phyloP scores from a whole-genome alignment of 345 rosid species.

The Physaria fendleri region DNA sequence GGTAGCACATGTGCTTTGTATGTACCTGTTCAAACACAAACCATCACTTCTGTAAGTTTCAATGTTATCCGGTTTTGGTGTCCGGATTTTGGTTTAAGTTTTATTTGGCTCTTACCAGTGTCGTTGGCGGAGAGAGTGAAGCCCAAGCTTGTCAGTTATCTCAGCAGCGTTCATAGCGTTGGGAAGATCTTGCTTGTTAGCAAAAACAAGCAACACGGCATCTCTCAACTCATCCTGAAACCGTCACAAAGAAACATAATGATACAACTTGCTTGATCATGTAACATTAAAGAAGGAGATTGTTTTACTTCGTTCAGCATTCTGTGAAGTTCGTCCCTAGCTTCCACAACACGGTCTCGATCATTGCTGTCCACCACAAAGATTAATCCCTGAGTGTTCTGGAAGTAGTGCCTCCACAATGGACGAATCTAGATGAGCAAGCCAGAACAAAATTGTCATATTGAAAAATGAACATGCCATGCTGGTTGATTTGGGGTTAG shows the following conservation, averaged over 20 bases:
- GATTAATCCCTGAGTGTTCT: constrained; percentile 67
- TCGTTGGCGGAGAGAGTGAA: constrained; percentile 66
- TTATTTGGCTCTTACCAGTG: constrained; percentile 47
- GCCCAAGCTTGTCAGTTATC: constrained; percentile 67
- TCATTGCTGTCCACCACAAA: constrained; percentile 76
- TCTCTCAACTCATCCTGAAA: constrained; percentile 66
- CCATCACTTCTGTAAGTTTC: too few species aligned
- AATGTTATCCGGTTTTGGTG: too few species aligned
- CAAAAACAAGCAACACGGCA: constrained; percentile 62
- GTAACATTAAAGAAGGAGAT: background rate
- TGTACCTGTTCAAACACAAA: constrained; percentile 54
- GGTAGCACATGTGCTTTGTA: constrained; percentile 95
- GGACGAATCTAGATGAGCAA: constrained; percentile 49
- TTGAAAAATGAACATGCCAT: too few species aligned
- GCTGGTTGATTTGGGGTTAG: too few species aligned
- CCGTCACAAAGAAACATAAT: background rate
- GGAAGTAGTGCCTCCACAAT: constrained; percentile 75
- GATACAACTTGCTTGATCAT: too few species aligned
- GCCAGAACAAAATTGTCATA: too few species aligned
- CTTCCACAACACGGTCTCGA: constrained; percentile 70
- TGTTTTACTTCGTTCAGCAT: too few species aligned
- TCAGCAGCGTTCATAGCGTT: constrained; percentile 75
- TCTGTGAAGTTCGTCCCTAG: constrained; percentile 69
- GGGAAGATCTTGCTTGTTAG: constrained; percentile 72
- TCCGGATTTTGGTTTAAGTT: too few species aligned